A percentile compares a stretch with the other conserved stretches of the same genome.
These are phyloP conservation scores for Sugiyamaella lignohabitans DNA, from an alignment of 805 yeast species.

Conservation along the genomic window DNA sequence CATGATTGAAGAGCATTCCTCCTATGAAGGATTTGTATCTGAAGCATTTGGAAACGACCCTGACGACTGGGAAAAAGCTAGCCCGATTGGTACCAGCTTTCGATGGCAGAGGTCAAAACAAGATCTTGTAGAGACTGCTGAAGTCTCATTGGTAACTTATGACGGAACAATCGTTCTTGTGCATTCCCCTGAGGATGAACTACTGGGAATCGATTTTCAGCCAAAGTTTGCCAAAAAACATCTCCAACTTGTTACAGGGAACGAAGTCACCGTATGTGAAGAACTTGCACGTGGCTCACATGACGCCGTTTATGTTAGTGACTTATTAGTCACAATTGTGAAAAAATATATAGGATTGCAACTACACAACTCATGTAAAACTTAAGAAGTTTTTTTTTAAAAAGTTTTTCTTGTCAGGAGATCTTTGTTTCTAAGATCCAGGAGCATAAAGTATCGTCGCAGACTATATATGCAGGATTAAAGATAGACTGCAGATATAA, in stretches of 20 bases:
- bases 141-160: neutral
- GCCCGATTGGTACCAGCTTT: conserved; percentile 13
- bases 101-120: conserved; percentile 1
- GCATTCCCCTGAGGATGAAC: conserved; percentile 64
- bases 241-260: neutral
- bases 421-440: no score
- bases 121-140: neutral
- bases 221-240: conserved; percentile 25
- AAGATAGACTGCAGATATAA: no score
- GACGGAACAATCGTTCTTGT: conserved; percentile 35
- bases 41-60: conserved; percentile 46
- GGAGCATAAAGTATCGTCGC: no score
- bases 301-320: conserved; percentile 51
- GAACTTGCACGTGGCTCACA: conserved; percentile 43
- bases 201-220: conserved; percentile 46
- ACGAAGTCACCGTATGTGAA: conserved; percentile 30
- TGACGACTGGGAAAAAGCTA: conserved; percentile 23
- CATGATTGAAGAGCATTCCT: conserved; percentile 55
- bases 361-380: no score
- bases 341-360: conserved; percentile 5
- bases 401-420: no score
- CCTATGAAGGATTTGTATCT: conserved; percentile 48
- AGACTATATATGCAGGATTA: no score
- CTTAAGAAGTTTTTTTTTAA: no score
- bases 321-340: conserved; percentile 33